phyloP scores from a whole-genome alignment of 495 filamentous ascomycete species.

The Neurospora intermedia region DNA sequence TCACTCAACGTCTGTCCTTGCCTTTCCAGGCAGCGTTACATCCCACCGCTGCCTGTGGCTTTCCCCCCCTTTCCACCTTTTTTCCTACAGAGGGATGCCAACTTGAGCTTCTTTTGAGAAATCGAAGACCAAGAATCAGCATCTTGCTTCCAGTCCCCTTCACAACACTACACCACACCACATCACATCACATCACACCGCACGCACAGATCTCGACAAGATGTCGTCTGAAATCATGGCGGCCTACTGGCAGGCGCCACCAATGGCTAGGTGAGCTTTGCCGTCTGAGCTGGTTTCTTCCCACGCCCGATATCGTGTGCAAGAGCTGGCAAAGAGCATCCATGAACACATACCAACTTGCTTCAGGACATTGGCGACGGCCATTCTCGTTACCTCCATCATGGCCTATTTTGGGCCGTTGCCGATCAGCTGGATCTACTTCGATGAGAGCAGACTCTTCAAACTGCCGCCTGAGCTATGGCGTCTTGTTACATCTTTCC shows the following conservation, averaged over 20 bases:
- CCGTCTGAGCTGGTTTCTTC: background rate
- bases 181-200: constrained; percentile 2
- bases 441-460: constrained; percentile 44
- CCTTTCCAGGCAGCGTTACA: constrained; percentile 8
- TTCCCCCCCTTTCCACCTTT: constrained; percentile 5
- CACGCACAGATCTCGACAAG: background rate
- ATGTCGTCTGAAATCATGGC: constrained; percentile 40
- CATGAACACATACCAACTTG: constrained; percentile 1
- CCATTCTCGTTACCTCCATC: constrained; percentile 52
- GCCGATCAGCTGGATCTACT: constrained; percentile 43
- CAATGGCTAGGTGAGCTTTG: constrained; percentile 52
- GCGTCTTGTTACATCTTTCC: constrained; percentile 55
- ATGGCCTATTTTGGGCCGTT: constrained; percentile 52
- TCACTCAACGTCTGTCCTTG: constrained; percentile 11
- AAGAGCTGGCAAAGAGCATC: background rate
- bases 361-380: constrained; percentile 58
- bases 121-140: constrained; percentile 7
- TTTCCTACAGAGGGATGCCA: constrained; percentile 7
- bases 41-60: constrained; percentile 1
- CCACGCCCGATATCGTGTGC: background rate
- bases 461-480: constrained; percentile 49
- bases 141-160: background rate
- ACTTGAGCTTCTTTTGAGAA: constrained; percentile 15
- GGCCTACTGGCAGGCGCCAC: constrained; percentile 59
- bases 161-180: constrained; percentile 2